Percentiles rank a stretch among this genome's conserved stretches.
These are phyloP conservation scores for Aspergillus biplanus DNA, from an alignment of 495 filamentous ascomycete genomes.

Conservation along the genomic window DNA sequence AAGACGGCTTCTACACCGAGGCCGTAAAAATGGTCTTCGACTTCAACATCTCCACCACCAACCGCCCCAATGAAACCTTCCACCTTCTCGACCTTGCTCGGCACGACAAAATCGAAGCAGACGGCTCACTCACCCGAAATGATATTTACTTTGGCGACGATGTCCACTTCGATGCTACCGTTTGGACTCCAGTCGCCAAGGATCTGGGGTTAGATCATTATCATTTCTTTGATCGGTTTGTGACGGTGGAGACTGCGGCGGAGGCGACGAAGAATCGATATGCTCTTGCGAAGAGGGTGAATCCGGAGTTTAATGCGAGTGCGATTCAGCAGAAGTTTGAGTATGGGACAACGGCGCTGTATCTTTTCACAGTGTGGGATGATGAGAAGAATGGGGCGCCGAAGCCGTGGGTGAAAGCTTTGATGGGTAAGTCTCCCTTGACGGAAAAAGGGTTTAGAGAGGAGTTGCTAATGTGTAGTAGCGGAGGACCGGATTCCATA, in stretches of 20 bases:
- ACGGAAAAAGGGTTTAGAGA: no score
- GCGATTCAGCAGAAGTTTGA: neutral
- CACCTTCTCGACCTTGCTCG: constrained; percentile 12
- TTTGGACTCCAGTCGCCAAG: constrained; percentile 8
- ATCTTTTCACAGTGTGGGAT: constrained; percentile 13
- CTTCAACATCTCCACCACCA: constrained; percentile 15
- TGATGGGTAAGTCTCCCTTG: neutral
- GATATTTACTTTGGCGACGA: constrained; percentile 12
- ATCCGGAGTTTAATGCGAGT: constrained; percentile 9
- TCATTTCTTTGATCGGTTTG: neutral
- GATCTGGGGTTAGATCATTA: neutral
- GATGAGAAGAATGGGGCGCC: constrained; percentile 5
- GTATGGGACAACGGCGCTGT: constrained; percentile 8
- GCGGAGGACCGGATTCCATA: constrained; percentile 18
- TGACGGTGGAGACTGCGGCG: constrained; percentile 1
- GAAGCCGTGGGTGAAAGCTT: constrained; percentile 12
- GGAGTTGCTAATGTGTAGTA: constrained; percentile 3
- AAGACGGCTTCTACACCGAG: neutral
- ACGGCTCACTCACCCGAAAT: constrained; percentile 7
- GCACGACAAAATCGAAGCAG: constrained; percentile 10
- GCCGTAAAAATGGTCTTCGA: constrained; percentile 3
- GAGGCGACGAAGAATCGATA: neutral
- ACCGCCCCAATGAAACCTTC: neutral
- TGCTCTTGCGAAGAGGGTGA: neutral
- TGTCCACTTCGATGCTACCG: constrained; percentile 7